A percentile compares a stretch with the other conserved stretches of the same genome.
phyloP scores from a whole-genome alignment of 202 grass and related monocot species.

The Carex sylvatica region DNA sequence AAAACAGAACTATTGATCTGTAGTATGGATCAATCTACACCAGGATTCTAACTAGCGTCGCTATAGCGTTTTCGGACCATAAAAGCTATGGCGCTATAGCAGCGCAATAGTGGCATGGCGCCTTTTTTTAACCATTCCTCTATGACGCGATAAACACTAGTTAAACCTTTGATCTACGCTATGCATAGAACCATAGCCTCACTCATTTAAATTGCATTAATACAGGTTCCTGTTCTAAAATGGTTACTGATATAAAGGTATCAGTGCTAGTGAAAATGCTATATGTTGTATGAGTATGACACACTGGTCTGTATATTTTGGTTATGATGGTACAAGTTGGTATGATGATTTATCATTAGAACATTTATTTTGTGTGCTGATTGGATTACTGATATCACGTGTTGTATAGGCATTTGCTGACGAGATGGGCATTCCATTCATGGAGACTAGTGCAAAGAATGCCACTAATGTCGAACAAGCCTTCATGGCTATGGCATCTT shows the following conservation, averaged over 20 bases:
- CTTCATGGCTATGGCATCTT: slow-evolving; percentile 74
- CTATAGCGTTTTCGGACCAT: too few relatives aligned
- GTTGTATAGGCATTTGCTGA: slow-evolving; percentile 65
- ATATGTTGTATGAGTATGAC: neutral
- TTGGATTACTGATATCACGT: neutral
- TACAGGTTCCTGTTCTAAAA: too few relatives aligned
- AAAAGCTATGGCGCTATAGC: too few relatives aligned
- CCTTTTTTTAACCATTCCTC: too few relatives aligned
- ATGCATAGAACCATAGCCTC: too few relatives aligned
- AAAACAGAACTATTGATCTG: too few relatives aligned
- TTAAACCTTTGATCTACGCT: too few relatives aligned
- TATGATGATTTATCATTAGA: neutral
- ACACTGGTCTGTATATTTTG: neutral
- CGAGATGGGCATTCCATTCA: slow-evolving; percentile 90
- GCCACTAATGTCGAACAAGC: slow-evolving; percentile 74
- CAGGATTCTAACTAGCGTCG: too few relatives aligned
- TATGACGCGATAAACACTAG: too few relatives aligned
- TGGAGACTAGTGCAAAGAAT: slow-evolving; percentile 93
- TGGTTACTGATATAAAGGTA: neutral
- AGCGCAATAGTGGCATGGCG: too few relatives aligned
- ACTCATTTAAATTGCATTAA: too few relatives aligned
- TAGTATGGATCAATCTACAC: too few relatives aligned
- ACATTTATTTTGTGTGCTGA: neutral
- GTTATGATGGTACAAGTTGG: neutral
- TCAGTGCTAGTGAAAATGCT: neutral